Evolutionary conservation across 169 alveolate species (phyloP), one percentile per base, ranked within the genome.

Genomic region (Eimeria acervulina): DNA sequence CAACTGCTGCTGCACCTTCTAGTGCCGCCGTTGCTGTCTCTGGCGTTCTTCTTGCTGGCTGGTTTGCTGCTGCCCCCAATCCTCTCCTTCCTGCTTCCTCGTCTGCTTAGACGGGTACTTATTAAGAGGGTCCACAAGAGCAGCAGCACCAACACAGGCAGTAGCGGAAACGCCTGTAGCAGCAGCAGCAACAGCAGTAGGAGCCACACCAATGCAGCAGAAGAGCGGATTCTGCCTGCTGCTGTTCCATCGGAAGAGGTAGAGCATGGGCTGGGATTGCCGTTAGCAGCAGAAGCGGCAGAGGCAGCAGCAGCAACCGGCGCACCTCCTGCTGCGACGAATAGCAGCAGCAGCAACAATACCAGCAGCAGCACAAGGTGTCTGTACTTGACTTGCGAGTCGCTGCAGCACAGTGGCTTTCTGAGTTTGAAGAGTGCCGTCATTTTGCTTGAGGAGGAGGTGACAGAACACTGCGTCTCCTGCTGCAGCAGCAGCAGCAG

Each of bases 1-100:
- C 93, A 87, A 76, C 42, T 87, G 93, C 93, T 87, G 93, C 81
- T 87, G 93, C 93, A 87, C 40, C 80, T 87, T 63, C 70, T 87
- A 83, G 83, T 87, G 61, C 93, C 93, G 33, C 93, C 93, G 81
- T 31, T 87, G 93, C 81, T 87, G 42, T 87, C 81, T 19, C 33
- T 63, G 33, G 61, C 38, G 6, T 42, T 59, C 47, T 40, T 87
- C 76, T 31, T 87, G 26, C 63, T 87, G 59, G 93, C 68, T 23
- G 93, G 93, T 44, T 17, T 87, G 81, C 81, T 87, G 63, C 81
- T 87, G 93, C 93, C 93, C 12, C 93, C 93, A 36, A 55, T 87
- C 42, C 93, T 87, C 6, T 87, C 93, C 42, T 87, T 87, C 47
- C 81, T 87, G 61, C 83, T 87, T 63, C 93, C 93, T 28, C 93